Base-by-base conservation (phyloP, 2,329 filamentous ascomycete genomes). In the Calonectria pauciramosa region DNA sequence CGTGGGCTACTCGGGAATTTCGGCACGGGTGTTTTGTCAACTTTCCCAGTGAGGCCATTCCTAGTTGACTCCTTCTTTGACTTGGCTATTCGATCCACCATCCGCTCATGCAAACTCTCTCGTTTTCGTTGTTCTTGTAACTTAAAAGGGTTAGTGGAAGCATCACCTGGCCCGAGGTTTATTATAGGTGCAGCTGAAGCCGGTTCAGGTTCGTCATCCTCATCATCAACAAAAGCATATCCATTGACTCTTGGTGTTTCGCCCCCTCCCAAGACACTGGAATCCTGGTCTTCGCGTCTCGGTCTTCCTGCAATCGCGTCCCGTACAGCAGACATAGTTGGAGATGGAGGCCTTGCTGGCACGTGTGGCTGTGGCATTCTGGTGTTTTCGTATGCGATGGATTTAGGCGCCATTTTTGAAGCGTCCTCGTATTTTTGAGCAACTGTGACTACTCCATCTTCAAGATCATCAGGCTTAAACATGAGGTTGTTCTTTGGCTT, bases 201-300 rank as follows among this genome's bases (percentile, higher is more conserved):
- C 7, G 70, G n/a, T 10, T 84, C 80, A 2, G 82, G 79, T 20
- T 87, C 86, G 20, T 89, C 90, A 51, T 91, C 89, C 64, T 94
- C 94, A 71, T 97, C 95, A 79, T 98, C 96, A 44, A 99, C 96
- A 85, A 98, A 99, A 0, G 95, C 91, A 83, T 98, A 99, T 1
- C 97, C 97, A 76, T 97, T 98, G 0, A 99, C 95, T 2, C 95
- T 91, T 0, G 96, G 97, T 0, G 96, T 99, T 84, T 97, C 96
- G 72, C 89, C 90, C 20, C 88, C 80, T 1, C 75, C 88, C 0
- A 80, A 79, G 3, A 89, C 89, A 8, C 81, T 87, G 0, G 91
- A 91, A 78, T 95, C 93, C 16, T 91, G 91, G 30, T 93, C 91
- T 11, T 89, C 90, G 2, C 89, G 86, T 11, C 91, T 90, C 6